Percentiles rank a stretch among this genome's conserved stretches.
Conservation (phyloP, 345 rosid species). For the Rhizophora apiculata region DNA sequence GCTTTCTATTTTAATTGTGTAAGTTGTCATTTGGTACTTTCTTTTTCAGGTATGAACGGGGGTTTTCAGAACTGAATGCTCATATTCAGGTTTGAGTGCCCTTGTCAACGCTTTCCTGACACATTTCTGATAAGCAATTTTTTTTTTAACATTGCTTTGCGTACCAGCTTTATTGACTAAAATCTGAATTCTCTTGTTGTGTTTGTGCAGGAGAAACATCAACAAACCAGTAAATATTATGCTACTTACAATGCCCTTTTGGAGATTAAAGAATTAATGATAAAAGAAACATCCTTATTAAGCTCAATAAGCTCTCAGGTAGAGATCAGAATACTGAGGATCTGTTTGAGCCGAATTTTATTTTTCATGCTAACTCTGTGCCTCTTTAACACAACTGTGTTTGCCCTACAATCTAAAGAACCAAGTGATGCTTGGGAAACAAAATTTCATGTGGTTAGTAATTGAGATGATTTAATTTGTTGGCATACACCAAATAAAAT, state of each 20-base stretch:
- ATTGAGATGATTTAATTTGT: background rate
- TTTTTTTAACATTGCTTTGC: background rate
- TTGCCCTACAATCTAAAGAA: too few species aligned
- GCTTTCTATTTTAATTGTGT: background rate
- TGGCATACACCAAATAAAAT: background rate
- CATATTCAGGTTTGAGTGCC: constrained; percentile 58
- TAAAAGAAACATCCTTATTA: constrained; percentile 74
- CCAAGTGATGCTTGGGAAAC: background rate
- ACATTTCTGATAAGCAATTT: background rate
- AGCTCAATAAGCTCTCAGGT: constrained; percentile 86
- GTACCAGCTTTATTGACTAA: constrained; percentile 6
- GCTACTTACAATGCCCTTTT: constrained; percentile 79
- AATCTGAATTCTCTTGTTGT: constrained; percentile 16
- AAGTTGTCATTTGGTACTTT: constrained; percentile 12
- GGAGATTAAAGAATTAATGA: constrained; percentile 83
- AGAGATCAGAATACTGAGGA: constrained; percentile 8
- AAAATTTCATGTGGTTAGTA: too few species aligned
- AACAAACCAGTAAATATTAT: constrained; percentile 71
- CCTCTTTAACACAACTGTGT: background rate
- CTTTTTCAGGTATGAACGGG: constrained; percentile 65
- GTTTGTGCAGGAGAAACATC: constrained; percentile 60
- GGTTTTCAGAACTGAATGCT: constrained; percentile 69
- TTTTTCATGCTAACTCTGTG: background rate
- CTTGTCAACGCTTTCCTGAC: background rate
- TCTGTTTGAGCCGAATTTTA: background rate